Conservation (phyloP, 352 stramenopile species). For the Vaucheria bursata region DNA sequence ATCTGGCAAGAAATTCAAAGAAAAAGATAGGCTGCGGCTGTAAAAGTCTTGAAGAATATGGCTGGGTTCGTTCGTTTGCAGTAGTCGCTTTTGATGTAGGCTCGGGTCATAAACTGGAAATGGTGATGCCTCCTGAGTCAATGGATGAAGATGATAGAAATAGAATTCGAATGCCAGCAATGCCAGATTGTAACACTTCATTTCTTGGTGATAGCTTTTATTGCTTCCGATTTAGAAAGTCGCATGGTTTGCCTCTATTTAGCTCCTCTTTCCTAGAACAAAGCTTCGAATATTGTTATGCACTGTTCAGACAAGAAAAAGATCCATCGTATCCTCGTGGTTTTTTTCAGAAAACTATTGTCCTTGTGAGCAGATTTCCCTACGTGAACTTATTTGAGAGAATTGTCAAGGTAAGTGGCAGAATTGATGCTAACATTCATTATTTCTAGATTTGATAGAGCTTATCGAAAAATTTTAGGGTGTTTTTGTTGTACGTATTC, state of each 20-base stretch:
- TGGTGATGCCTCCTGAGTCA: conserved; percentile 26
- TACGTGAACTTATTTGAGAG: conserved; percentile 47
- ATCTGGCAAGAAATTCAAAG: no score
- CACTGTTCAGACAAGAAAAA: conserved; percentile 40
- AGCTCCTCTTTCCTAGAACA: conserved; percentile 36
- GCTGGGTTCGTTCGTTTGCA: conserved; percentile 25
- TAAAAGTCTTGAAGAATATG: neutral
- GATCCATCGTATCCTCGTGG: conserved; percentile 38
- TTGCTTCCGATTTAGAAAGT: conserved; percentile 44
- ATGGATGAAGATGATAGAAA: conserved; percentile 33
- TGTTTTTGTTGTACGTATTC: neutral
- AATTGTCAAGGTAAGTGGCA: conserved; percentile 42
- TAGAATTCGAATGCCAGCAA: conserved; percentile 38
- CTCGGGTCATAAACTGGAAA: conserved; percentile 34
- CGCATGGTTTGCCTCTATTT: conserved; percentile 26
- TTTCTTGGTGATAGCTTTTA: conserved; percentile 45
- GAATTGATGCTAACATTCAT: no score
- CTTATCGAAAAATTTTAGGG: neutral
- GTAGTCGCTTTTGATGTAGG: conserved; percentile 44
- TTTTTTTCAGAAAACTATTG: conserved; percentile 44
- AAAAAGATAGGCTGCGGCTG: no score
- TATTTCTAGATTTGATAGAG: no score
- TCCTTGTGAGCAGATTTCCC: conserved; percentile 41
- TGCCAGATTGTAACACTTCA: conserved; percentile 46
- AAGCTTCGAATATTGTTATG: conserved; percentile 47